Evolutionary conservation across 768 basidiomycete species (phyloP), one percentile per base, ranked within the genome.

Genomic region (Tremella fuciformis): DNA sequence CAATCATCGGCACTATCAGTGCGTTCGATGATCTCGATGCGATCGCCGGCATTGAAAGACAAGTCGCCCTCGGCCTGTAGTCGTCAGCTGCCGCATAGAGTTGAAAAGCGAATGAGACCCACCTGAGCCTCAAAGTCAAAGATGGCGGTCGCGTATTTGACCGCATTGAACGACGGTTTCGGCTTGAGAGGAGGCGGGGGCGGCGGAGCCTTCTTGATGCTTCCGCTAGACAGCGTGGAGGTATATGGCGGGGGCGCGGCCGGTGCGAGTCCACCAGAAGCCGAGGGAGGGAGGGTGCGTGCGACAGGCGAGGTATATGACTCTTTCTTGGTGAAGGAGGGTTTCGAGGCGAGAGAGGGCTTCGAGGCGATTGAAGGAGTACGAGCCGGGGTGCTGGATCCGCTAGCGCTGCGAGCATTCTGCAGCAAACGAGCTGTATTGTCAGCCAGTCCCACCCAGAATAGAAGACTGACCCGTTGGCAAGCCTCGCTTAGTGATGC

Each of bases 91-190:
- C 13, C 15, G 19, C 16, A 19, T 1, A 39, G 15, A 16, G 49
- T 16, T 19, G n/a, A n/a, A 15, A 50, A 26, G 18, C 8, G 37
- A 13, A 46, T n/a, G 51, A 16, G 18, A 71, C 80, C 54, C 71
- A 85, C 86, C 83, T 94, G 92, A 18, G 96, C 91, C 37, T 81
- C 82, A 74, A 94, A 99, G 76, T 99, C 96, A 73, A 96, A 99
- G 70, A 98, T 73, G 26, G 96, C 96, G 9, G 89, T 87, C 22
- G 92, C 91, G 70, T 91, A 91, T 75, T 86, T 83, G 2, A 82
- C 78, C 51, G 79, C 80, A 1, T 84, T 84, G 8, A 82, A 80
- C 75, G 88, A 89, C 4, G 89, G 89, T 74, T 91, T 93, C 0
- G 89, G 84, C 78, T 91, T 93, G 67, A 92, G 73, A 1, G 91